These are phyloP conservation scores for Meyerozyma sp. DNA, from an alignment of 1,139 yeast species.

Conservation along the genomic window DNA sequence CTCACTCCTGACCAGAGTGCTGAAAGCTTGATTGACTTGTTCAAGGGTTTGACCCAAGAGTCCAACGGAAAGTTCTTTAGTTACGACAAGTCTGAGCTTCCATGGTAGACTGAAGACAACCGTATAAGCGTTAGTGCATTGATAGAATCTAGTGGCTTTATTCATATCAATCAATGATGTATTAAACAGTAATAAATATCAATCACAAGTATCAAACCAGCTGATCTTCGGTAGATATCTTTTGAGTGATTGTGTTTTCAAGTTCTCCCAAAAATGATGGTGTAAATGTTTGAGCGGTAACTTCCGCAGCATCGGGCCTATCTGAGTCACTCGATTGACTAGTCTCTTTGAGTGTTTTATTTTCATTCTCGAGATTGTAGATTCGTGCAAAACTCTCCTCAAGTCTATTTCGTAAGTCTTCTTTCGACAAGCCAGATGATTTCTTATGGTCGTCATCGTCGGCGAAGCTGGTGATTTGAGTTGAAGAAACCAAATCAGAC, in stretches of 20 bases:
- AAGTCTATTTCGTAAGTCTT: conserved; percentile 28
- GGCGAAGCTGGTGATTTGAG: conserved; percentile 32
- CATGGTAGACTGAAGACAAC: no score
- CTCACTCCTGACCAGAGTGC: no score
- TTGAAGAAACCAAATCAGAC: conserved; percentile 35
- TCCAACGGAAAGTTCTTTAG: no score
- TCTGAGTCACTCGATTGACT: neutral
- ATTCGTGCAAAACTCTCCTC: conserved; percentile 39
- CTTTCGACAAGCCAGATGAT: conserved; percentile 22
- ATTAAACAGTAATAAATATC: no score
- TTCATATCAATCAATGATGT: no score
- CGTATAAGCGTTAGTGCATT: neutral
- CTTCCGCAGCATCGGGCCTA: neutral
- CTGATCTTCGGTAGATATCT: neutral
- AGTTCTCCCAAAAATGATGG: neutral
- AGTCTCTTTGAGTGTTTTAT: conserved; percentile 14
- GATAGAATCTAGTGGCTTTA: neutral
- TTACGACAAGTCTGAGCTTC: no score
- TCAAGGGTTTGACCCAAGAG: no score
- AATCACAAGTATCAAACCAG: neutral
- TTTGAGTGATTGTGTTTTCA: neutral
- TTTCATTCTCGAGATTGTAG: conserved; percentile 30
- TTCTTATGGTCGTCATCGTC: conserved; percentile 18
- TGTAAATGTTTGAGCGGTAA: neutral
- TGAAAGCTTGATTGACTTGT: no score